These are phyloP conservation scores for Zygosaccharomyces sapae DNA, from an alignment of 1,139 yeast species.

Conservation along the genomic window DNA sequence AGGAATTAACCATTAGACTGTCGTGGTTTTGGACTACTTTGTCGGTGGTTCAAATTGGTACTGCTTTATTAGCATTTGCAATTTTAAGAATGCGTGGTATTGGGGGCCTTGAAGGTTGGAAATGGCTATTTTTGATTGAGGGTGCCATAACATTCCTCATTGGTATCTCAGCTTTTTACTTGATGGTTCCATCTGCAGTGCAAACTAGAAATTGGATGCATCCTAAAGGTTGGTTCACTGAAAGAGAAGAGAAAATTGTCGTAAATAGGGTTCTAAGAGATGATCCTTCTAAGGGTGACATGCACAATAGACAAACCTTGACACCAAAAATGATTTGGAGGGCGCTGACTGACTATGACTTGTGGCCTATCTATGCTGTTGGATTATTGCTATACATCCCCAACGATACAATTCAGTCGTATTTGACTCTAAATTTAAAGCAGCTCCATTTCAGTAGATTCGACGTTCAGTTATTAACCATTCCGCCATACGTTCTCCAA, in stretches of 20 bases:
- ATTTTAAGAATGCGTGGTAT: conserved; percentile 42
- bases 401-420: conserved; percentile 39
- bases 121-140: conserved; percentile 57
- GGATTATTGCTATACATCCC: conserved; percentile 47
- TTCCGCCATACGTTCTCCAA: conserved; percentile 44
- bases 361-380: conserved; percentile 54
- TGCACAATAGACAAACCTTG: conserved; percentile 60
- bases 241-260: conserved; percentile 53
- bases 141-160: conserved; percentile 49
- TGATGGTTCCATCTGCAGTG: conserved; percentile 54
- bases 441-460: conserved; percentile 46
- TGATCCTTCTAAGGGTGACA: conserved; percentile 64
- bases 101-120: conserved; percentile 41
- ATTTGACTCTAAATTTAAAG: conserved; percentile 44
- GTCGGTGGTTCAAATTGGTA: conserved; percentile 29
- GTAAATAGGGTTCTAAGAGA: conserved; percentile 59
- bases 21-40: conserved; percentile 45
- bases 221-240: conserved; percentile 57
- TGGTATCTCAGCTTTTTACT: conserved; percentile 47
- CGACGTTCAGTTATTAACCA: conserved; percentile 45
- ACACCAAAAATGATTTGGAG: conserved; percentile 40
- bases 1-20: conserved; percentile 47
- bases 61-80: conserved; percentile 45
- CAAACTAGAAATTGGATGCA: conserved; percentile 45
- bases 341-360: conserved; percentile 49